Evolutionary conservation across 2,329 filamentous ascomycete genomes (phyloP).

Genomic region (Cercospora sp.): DNA sequence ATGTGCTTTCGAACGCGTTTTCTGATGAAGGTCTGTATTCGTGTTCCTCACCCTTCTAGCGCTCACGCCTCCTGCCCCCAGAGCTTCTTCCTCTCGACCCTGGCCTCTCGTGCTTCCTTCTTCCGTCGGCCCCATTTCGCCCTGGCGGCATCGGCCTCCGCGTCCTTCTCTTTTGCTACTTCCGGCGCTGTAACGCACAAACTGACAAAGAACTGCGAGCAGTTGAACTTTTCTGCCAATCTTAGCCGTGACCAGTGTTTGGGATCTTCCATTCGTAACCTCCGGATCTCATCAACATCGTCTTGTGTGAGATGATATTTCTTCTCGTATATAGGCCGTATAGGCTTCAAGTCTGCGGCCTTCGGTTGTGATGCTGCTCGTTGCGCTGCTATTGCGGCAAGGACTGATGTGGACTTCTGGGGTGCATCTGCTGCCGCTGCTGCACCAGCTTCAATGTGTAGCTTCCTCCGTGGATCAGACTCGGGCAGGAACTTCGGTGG

Average conservation of each 20-base stretch:
- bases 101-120: slow-evolving; percentile 61
- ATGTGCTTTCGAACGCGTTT: not conserved
- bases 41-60: not conserved
- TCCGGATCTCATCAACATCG: slow-evolving; percentile 61
- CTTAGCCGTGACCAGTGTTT: slow-evolving; percentile 59
- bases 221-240: slow-evolving; percentile 63
- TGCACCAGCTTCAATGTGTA: slow-evolving; percentile 24
- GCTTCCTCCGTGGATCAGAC: slow-evolving; percentile 52
- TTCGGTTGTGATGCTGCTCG: slow-evolving; percentile 23
- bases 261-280: slow-evolving; percentile 56
- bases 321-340: slow-evolving; percentile 56
- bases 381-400: slow-evolving; percentile 29
- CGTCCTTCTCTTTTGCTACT: slow-evolving; percentile 43
- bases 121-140: slow-evolving; percentile 61
- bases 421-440: slow-evolving; percentile 22
- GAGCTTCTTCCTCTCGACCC: slow-evolving; percentile 58
- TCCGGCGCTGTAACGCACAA: slow-evolving; percentile 57
- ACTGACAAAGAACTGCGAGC: slow-evolving; percentile 62
- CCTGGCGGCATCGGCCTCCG: slow-evolving; percentile 56
- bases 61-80: slow-evolving; percentile 61
- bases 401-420: slow-evolving; percentile 19
- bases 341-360: slow-evolving; percentile 47
- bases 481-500: slow-evolving; percentile 64
- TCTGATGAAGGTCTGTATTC: not conserved
- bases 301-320: slow-evolving; percentile 61